phyloP scores from a whole-genome alignment of 768 basidiomycete genomes.

The Trametes villosa region DNA sequence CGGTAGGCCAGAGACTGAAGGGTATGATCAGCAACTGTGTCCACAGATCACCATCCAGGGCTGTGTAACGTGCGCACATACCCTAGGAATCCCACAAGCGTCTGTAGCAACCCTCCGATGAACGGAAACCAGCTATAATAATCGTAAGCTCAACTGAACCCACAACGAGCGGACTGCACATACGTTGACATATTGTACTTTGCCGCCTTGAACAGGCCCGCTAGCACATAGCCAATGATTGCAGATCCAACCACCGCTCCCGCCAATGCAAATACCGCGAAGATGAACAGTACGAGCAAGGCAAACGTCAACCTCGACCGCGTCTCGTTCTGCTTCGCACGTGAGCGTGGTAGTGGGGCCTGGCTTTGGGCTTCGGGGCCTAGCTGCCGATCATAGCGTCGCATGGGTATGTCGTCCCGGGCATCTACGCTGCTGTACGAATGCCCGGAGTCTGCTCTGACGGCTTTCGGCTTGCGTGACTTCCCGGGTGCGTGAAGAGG shows the following conservation, averaged over 20 bases:
- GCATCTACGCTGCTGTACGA: conserved; percentile 20
- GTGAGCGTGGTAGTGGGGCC: conserved; percentile 16
- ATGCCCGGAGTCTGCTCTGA: conserved; percentile 1
- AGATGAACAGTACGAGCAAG: conserved; percentile 44
- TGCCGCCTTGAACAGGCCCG: conserved; percentile 43
- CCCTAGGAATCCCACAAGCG: conserved; percentile 46
- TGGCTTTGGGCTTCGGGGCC: background rate
- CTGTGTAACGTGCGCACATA: conserved; percentile 22
- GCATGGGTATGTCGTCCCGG: conserved; percentile 24
- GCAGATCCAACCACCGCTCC: conserved; percentile 46
- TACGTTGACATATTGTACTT: conserved; percentile 48
- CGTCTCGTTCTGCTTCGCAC: conserved; percentile 34
- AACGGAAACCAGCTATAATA: conserved; percentile 47
- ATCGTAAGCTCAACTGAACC: background rate
- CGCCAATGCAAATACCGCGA: conserved; percentile 38
- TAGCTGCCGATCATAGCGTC: conserved; percentile 9
- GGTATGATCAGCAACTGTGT: background rate
- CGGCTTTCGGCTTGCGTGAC: conserved; percentile 6
- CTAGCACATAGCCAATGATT: conserved; percentile 43
- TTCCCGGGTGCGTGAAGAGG: conserved; percentile 29
- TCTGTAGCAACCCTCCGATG: conserved; percentile 45
- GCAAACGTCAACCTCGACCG: conserved; percentile 46
- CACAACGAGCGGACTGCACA: conserved; percentile 16
- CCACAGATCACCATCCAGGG: background rate
- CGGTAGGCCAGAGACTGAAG: conserved; percentile 46